Percentiles rank a stretch among this genome's conserved stretches.
phyloP scores from a whole-genome alignment of 176 grass and related monocot genomes.

The maize (Zea mays) region Zm-B73-REFERENCE-NAM-5.0 NC_050097.1:57015501-57016000 shows the following conservation, averaged over 20 bases:
- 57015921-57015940: conserved; percentile 77
- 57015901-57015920: conserved; percentile 81
- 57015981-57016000: conserved; percentile 71
- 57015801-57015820: neutral
- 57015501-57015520: neutral
- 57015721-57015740: neutral
- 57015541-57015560: no score
- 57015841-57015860: no score
- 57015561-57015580: conserved; percentile 3
- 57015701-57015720: conserved; percentile 9
- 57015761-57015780: neutral
- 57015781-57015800: neutral
- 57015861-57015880: conserved; percentile 55
- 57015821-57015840: no score
- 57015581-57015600: neutral
- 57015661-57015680: neutral
- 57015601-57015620: conserved; percentile 2
- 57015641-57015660: neutral
- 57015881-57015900: conserved; percentile 97
- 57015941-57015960: conserved; percentile 80
- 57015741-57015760: neutral
- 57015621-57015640: neutral
- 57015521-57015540: conserved; percentile 10
- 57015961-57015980: conserved; percentile 55
- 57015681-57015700: no score